A percentile compares a stretch with the other conserved stretches of the same genome.
phyloP scores from a whole-genome alignment of 306 rosid genomes.

The Morella rubra region DNA sequence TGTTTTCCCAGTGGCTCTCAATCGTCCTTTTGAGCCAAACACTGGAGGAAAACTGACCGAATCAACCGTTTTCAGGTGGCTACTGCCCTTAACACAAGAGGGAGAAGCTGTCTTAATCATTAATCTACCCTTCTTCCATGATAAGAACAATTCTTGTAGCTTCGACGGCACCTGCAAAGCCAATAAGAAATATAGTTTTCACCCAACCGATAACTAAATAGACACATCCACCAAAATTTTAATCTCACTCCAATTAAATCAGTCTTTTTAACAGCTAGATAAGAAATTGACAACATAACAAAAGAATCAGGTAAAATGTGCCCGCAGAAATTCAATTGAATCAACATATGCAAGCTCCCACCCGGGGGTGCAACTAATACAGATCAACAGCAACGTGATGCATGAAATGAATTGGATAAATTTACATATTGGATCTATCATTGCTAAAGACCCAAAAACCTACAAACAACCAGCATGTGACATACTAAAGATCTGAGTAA shows the following conservation, averaged over 20 bases:
- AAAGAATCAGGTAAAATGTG: background rate
- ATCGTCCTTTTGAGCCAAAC: constrained; percentile 36
- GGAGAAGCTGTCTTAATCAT: constrained; percentile 27
- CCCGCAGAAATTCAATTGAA: background rate
- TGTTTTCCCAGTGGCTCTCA: constrained; percentile 46
- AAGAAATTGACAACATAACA: background rate
- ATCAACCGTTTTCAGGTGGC: constrained; percentile 24
- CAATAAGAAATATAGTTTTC: constrained; percentile 20
- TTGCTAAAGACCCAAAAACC: background rate
- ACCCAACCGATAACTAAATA: background rate
- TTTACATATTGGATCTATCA: background rate
- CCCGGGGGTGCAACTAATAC: background rate
- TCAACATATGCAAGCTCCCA: background rate
- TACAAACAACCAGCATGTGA: background rate
- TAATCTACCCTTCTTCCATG: constrained; percentile 53
- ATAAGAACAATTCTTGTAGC: constrained; percentile 54
- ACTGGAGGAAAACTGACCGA: constrained; percentile 53
- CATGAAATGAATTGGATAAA: background rate
- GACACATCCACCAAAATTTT: background rate
- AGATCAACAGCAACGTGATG: background rate
- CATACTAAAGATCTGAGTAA: background rate
- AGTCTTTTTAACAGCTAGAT: background rate
- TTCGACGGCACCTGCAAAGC: constrained; percentile 67
- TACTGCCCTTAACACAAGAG: constrained; percentile 1
- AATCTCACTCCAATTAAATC: background rate